Evolutionary conservation across 139 green algal genomes (phyloP), one percentile per base, ranked within the genome.

Genomic region (Volvox reticuliferus): DNA sequence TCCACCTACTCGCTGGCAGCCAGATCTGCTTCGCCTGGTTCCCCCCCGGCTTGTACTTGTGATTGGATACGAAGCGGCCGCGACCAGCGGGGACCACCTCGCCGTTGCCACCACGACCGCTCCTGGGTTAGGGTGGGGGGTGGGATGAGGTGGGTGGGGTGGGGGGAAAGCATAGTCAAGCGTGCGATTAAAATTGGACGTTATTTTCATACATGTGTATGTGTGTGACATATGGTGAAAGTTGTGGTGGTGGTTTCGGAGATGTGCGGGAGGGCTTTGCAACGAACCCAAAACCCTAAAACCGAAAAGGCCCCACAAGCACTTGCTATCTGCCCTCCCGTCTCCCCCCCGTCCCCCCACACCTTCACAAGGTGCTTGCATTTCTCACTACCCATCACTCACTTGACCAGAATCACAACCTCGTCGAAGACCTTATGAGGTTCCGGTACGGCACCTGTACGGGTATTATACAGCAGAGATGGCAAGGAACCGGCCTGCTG

Each of bases 351-450:
- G 21, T 24, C 14, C 32, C 63, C 50, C 1, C 63, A 30, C 32
- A n/a, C 30, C 28, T 20, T 1, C 24, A 55, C 20, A 55, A 55
- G 44, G 44, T 55, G 44, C 9, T 9, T 55, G 0, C 36, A 22
- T 18, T 37, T 14, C 71, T n/a, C 1, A 19, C 77, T 18, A n/a
- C 65, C 55, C 37, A 28, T 21, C 79, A 86, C 94, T 89, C 30
- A 96, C 95, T 95, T 96, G 76, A 97, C 95, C 14, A 84, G 93
- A 20, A 98, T 95, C 55, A 94, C 79, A 5, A 90, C 96, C 87
- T 97, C 95, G 63, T 98, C 96, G 93, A 97, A 98, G 2, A 97
- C 90, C 90, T 97, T 97, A 90, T 97, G 94, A 18, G 94, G 91
- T 89, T 97, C 94, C 65, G 95, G 93, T 0, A 87, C 63, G 17